These are phyloP conservation scores for Lichtheimia corymbifera DNA, from an alignment of 371 early-diverging fungal species.

Conservation along the genomic window DNA sequence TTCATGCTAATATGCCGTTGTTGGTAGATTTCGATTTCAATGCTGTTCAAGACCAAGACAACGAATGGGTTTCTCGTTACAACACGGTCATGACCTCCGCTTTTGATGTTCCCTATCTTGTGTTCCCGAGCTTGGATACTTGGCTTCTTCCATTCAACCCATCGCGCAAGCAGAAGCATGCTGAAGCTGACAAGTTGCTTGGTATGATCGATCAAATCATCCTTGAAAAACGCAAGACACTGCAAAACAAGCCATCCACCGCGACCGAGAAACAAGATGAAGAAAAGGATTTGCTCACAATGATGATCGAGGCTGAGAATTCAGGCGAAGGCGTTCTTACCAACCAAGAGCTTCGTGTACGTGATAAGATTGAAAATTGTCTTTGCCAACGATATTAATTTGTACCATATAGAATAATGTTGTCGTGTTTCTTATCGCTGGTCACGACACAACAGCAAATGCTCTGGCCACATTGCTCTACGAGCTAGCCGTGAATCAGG, in stretches of 20 bases:
- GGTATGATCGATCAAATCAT: constrained; percentile 6
- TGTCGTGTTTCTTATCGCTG: constrained; percentile 5
- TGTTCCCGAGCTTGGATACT: constrained; percentile 47
- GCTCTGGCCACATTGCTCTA: constrained; percentile 23
- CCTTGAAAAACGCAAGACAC: too few relatives aligned
- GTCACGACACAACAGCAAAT: constrained; percentile 24
- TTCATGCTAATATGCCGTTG: too few relatives aligned
- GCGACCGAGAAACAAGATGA: constrained; percentile 15
- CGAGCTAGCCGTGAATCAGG: constrained; percentile 23
- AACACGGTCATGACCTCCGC: constrained; percentile 8
- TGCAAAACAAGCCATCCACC: constrained; percentile 6
- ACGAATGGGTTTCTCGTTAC: constrained; percentile 13
- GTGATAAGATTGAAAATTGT: neutral
- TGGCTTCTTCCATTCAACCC: too few relatives aligned
- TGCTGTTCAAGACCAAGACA: constrained; percentile 8
- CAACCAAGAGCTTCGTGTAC: constrained; percentile 33
- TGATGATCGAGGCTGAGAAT: constrained; percentile 41
- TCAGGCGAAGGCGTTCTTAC: constrained; percentile 8
- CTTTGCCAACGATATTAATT: neutral
- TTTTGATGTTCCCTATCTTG: constrained; percentile 34
- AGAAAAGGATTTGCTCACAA: constrained; percentile 45
- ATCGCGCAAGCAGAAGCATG: neutral
- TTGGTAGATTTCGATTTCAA: constrained; percentile 13
- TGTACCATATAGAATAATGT: neutral
- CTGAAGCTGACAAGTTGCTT: constrained; percentile 5